Evolutionary conservation across 1,284 basidiomycete genomes (phyloP).

Genomic region (Rhodotorula sp.): DNA sequence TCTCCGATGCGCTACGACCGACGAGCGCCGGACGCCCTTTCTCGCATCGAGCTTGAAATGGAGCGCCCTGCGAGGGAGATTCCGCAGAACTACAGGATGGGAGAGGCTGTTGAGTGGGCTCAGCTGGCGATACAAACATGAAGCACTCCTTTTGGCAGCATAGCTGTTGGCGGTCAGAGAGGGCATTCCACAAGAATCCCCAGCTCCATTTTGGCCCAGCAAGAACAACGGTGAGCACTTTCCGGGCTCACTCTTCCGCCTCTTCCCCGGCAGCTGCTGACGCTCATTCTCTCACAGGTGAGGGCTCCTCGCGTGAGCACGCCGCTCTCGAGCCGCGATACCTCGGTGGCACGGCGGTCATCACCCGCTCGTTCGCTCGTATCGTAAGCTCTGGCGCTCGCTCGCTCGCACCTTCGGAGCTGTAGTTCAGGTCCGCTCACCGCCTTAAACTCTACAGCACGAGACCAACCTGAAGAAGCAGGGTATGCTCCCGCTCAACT

Average conservation of each 20-base stretch:
- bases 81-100: too few species aligned
- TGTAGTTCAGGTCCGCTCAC: background rate
- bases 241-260: background rate
- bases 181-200: too few species aligned
- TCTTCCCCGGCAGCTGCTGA: constrained; percentile 44
- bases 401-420: background rate
- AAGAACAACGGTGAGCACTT: constrained; percentile 75
- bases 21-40: too few species aligned
- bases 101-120: too few species aligned
- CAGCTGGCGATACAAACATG: too few species aligned
- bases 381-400: constrained; percentile 57
- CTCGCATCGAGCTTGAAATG: too few species aligned
- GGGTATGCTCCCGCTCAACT: constrained; percentile 60
- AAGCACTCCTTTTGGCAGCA: too few species aligned
- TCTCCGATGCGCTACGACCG: too few species aligned
- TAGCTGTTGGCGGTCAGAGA: too few species aligned
- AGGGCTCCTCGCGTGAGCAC: constrained; percentile 66
- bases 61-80: too few species aligned
- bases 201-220: too few species aligned
- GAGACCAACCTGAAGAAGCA: constrained; percentile 97
- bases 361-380: constrained; percentile 91
- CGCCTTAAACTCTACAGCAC: constrained; percentile 88
- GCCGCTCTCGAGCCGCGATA: constrained; percentile 96
- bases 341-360: constrained; percentile 93
- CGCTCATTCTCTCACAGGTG: constrained; percentile 62